Evolutionary conservation across 225 moss, liverwort and hornwort species (phyloP), one percentile per base, ranked within the genome.

Genomic region (Sphagnum tenellum): DNA sequence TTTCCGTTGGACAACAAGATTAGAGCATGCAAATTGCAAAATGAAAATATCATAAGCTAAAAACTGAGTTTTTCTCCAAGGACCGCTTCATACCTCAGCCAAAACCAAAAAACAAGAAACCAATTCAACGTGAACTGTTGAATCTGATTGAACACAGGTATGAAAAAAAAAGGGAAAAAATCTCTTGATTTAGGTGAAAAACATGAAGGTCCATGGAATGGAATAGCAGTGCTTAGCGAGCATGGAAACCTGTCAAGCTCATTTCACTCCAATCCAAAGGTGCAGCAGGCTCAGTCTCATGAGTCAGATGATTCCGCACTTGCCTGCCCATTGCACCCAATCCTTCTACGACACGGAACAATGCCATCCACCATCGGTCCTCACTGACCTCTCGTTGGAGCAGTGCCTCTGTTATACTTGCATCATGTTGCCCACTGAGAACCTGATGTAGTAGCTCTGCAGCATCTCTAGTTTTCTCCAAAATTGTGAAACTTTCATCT

Each of bases 391-490:
- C 70, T n/a, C 84, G 72, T 66, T 14, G 73, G 52, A 75, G 4
- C 12, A 84, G 55, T 10, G 66, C 64, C 61, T 84, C 84, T 66
- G 75, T 80, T 13, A 84, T 84, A 64, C 60, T 84, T n/a, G 53
- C 7, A 63, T 84, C 77, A 47, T 84, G 84, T 0, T 80, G 77
- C 29, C 84, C 80, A 55, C 70, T 70, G 72, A 84, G 75, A 44
- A 84, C 84, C 80, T 84, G 75, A 59, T 48, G 82, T 55, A 89
- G 66, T 29, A 77, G 78, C 59, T 86, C 79, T 5, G 89, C 78
- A 5, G 89, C 89, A 56, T 89, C 81, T 7, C 89, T 85, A 5
- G 86, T 79, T 9, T 80, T 69, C 64, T 75, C 73, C 9, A 86
- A 76, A 57, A 89, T 66, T 5, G 67, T 82, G 0, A 13, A 61